phyloP scores from a whole-genome alignment of 163 green algal genomes.

The Volvox carteri region DNA sequence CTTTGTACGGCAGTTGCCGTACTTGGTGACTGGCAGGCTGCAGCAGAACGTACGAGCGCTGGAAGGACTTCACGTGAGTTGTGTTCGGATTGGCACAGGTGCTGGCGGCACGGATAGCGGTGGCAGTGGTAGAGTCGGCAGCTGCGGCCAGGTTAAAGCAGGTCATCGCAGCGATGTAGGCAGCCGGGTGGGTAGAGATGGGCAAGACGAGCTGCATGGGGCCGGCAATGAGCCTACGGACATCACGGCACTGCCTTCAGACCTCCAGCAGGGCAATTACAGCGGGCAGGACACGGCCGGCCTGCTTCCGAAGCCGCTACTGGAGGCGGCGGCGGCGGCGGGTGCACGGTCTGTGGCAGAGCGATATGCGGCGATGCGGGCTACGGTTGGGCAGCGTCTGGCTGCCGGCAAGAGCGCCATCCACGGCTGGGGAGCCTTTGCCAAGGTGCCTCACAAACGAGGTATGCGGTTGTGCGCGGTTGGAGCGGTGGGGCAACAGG shows the following conservation, averaged over 20 bases:
- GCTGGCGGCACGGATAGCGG: neutral
- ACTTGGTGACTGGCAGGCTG: slow-evolving; percentile 69
- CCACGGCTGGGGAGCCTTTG: slow-evolving; percentile 88
- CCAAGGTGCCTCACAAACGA: slow-evolving; percentile 71
- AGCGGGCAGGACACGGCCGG: neutral
- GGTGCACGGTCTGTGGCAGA: slow-evolving; percentile 62
- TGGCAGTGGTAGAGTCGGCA: neutral
- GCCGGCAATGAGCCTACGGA: neutral
- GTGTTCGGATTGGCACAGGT: neutral
- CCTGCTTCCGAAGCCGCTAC: neutral
- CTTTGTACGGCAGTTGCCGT: slow-evolving; percentile 73
- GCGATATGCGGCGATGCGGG: slow-evolving; percentile 74
- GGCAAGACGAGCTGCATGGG: neutral
- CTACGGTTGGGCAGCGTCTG: slow-evolving; percentile 64
- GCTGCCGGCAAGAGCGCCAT: slow-evolving; percentile 88
- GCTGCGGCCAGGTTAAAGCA: neutral
- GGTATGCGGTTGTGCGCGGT: slow-evolving; percentile 54
- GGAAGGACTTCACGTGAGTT: neutral
- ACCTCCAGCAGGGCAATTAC: no score
- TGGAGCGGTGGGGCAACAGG: no score
- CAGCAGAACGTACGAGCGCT: neutral
- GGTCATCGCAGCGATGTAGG: neutral
- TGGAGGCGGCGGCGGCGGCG: neutral
- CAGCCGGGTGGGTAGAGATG: no score
- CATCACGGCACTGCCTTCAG: no score